Evolutionary conservation across 345 rosid genomes (phyloP).

Genomic region (Citrus glauca): DNA sequence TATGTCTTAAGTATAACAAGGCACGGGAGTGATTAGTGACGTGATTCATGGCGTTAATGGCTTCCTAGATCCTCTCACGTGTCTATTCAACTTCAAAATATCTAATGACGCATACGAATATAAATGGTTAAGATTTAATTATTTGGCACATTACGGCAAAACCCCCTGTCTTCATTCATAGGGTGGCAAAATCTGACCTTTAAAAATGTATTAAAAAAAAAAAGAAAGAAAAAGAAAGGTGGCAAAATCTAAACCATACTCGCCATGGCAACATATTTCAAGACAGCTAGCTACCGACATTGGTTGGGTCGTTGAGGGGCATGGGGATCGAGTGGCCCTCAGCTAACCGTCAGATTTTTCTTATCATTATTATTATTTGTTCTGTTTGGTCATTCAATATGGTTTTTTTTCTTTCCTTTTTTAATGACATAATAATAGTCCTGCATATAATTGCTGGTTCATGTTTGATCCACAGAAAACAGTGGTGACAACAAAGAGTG

Average conservation of each 20-base stretch:
- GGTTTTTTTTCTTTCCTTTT: neutral
- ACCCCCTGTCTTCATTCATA: neutral
- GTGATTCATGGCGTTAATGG: neutral
- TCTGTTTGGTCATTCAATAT: too few species aligned
- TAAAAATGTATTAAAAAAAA: too few species aligned
- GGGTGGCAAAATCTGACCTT: neutral
- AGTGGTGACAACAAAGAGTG: constrained; percentile 62
- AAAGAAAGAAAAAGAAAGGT: neutral
- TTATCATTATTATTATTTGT: too few species aligned
- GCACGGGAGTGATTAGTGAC: neutral
- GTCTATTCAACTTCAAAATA: too few species aligned
- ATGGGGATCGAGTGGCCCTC: neutral
- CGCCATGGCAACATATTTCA: neutral
- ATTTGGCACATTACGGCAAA: too few species aligned
- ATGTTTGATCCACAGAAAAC: constrained; percentile 48
- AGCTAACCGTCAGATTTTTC: too few species aligned
- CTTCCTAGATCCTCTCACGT: neutral
- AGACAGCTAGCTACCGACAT: neutral
- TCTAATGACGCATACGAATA: too few species aligned
- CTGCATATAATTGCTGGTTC: too few species aligned
- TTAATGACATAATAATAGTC: too few species aligned
- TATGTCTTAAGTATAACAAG: neutral
- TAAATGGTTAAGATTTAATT: too few species aligned
- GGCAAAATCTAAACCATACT: neutral
- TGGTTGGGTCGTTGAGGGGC: neutral